Conservation (phyloP, 176 grass and related monocot species). For the Chrysopogon serrulatus region DNA sequence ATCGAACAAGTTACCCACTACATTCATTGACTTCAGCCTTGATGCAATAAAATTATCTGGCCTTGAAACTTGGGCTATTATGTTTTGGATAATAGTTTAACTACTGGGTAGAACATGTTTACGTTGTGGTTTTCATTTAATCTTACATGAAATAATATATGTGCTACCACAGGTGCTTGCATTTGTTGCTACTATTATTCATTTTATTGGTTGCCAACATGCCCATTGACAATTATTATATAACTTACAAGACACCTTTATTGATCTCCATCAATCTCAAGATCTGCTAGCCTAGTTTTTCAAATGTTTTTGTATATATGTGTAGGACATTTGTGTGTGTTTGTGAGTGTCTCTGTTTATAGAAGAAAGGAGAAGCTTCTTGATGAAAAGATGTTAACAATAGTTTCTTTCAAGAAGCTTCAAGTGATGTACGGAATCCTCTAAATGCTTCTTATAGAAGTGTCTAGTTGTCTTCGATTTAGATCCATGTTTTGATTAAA, state of each 20-base stretch:
- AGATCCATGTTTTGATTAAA: not conserved
- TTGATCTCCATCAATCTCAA: not conserved
- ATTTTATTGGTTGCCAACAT: not conserved
- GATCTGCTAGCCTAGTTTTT: not conserved
- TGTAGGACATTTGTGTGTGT: not conserved
- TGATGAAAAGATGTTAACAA: not conserved
- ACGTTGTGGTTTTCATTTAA: no score
- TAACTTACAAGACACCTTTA: not conserved
- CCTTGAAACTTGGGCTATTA: not conserved
- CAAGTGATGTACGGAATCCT: not conserved
- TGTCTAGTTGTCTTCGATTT: not conserved
- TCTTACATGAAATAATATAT: not conserved
- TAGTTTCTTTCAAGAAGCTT: not conserved
- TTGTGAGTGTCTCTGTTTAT: not conserved
- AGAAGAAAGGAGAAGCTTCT: not conserved
- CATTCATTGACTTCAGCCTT: conserved; percentile 4
- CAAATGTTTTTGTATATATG: not conserved
- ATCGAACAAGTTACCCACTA: not conserved
- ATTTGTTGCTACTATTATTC: not conserved
- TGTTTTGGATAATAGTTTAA: not conserved
- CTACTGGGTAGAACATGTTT: not conserved
- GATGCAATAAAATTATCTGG: not conserved
- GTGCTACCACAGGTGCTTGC: not conserved
- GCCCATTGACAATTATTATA: not conserved
- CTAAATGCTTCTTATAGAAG: not conserved